Evolutionary conservation across 1,139 yeast species (phyloP).

Genomic region (Wickerhamomyces sp.): DNA sequence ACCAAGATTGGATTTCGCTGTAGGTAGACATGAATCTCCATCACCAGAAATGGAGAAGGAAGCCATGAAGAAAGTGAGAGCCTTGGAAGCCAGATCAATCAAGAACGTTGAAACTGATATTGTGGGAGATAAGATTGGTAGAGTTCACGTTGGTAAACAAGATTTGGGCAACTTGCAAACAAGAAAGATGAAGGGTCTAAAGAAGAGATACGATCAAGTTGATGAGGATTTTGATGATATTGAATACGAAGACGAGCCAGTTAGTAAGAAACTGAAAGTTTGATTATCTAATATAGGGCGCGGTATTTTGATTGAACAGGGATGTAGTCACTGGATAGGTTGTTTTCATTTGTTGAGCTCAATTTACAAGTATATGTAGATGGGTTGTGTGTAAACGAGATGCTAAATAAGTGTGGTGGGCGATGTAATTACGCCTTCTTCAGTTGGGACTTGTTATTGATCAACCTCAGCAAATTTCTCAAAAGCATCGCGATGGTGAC

Average conservation of each 20-base stretch:
- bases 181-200: slow-evolving; percentile 97
- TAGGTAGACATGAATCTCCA: slow-evolving; percentile 84
- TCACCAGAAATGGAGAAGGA: slow-evolving; percentile 88
- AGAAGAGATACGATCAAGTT: slow-evolving; percentile 77
- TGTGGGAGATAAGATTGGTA: slow-evolving; percentile 97
- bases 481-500: slow-evolving; percentile 92
- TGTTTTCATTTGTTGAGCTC: too few relatives aligned
- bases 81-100: slow-evolving; percentile 73
- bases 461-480: slow-evolving; percentile 77
- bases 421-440: too few relatives aligned
- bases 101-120: slow-evolving; percentile 85
- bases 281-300: too few relatives aligned
- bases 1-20: slow-evolving; percentile 87
- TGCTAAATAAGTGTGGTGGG: too few relatives aligned
- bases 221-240: slow-evolving; percentile 50
- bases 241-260: slow-evolving; percentile 39
- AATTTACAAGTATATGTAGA: too few relatives aligned
- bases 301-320: too few relatives aligned
- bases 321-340: too few relatives aligned
- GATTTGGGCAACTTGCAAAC: slow-evolving; percentile 88
- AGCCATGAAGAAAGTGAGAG: slow-evolving; percentile 78
- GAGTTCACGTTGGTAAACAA: slow-evolving; percentile 94
- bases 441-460: slow-evolving; percentile 49
- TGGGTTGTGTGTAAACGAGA: too few relatives aligned
- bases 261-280: slow-evolving; percentile 33